Evolutionary conservation across 257 asterid genomes (phyloP).

Genomic region (Solanum peruvianum): DNA sequence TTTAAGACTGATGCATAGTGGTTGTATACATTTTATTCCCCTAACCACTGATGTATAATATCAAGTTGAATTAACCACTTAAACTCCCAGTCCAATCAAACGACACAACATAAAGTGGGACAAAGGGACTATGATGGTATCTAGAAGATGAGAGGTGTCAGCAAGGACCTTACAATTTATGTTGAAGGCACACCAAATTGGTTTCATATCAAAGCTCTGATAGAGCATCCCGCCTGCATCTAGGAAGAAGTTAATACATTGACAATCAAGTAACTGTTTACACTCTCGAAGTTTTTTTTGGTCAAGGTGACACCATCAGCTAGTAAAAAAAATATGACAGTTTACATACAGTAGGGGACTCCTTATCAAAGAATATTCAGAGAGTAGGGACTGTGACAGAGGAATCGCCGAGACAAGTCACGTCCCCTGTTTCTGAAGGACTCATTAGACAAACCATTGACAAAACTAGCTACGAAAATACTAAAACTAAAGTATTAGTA

Average conservation of each 20-base stretch:
- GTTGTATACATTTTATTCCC: not conserved
- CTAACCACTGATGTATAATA: not conserved
- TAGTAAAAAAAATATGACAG: not conserved
- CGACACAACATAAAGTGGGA: not conserved
- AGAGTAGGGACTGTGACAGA: not conserved
- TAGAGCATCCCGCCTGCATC: not conserved
- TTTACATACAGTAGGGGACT: not conserved
- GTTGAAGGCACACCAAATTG: not conserved
- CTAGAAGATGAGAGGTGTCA: not conserved
- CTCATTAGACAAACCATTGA: not conserved
- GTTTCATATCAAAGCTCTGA: not conserved
- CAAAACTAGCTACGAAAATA: not conserved
- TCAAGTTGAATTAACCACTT: not conserved
- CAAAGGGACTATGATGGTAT: not conserved
- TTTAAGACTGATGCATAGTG: not conserved
- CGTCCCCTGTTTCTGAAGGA: not conserved
- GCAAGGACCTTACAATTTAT: not conserved
- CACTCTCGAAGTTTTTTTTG: not conserved
- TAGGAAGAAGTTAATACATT: not conserved
- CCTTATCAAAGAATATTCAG: not conserved
- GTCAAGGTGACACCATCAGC: not conserved
- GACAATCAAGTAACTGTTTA: not conserved
- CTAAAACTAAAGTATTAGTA: not conserved
- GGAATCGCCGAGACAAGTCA: not conserved
- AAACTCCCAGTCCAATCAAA: not conserved